Evolutionary conservation across 345 rosid genomes (phyloP).

Genomic region (Citrus maxima): DNA sequence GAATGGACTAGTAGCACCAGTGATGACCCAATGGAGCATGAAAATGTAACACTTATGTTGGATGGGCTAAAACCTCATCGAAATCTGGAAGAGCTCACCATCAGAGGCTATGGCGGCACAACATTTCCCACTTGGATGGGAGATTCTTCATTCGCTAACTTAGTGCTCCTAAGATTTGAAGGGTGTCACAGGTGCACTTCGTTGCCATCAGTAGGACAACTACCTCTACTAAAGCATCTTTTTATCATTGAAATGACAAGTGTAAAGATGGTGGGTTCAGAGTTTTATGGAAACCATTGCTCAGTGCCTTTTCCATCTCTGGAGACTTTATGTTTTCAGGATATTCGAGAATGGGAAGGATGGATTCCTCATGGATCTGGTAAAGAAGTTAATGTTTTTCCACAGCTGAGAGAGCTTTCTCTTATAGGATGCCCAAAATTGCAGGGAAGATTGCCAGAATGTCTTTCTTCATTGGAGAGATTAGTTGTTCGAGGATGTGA

Average conservation of each 20-base stretch:
- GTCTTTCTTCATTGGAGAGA: conserved; percentile 16
- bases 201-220: conserved; percentile 15
- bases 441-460: conserved; percentile 18
- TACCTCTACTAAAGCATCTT: conserved; percentile 6
- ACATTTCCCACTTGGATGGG: conserved; percentile 17
- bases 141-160: conserved; percentile 15
- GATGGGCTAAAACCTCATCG: conserved; percentile 17
- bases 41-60: background rate
- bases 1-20: background rate
- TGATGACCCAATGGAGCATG: background rate
- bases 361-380: conserved; percentile 21
- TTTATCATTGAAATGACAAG: conserved; percentile 1
- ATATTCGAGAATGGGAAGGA: conserved; percentile 30
- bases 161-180: conserved; percentile 7
- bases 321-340: conserved; percentile 15
- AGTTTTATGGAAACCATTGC: conserved; percentile 4
- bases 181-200: background rate
- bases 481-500: conserved; percentile 4
- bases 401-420: conserved; percentile 24
- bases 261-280: conserved; percentile 4
- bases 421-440: conserved; percentile 30
- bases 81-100: conserved; percentile 3
- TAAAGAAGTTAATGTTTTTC: conserved; percentile 19
- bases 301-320: conserved; percentile 15
- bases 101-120: conserved; percentile 1